Base-by-base conservation (phyloP, 202 grass and related monocot genomes). In the Setaria viridis region DNA sequence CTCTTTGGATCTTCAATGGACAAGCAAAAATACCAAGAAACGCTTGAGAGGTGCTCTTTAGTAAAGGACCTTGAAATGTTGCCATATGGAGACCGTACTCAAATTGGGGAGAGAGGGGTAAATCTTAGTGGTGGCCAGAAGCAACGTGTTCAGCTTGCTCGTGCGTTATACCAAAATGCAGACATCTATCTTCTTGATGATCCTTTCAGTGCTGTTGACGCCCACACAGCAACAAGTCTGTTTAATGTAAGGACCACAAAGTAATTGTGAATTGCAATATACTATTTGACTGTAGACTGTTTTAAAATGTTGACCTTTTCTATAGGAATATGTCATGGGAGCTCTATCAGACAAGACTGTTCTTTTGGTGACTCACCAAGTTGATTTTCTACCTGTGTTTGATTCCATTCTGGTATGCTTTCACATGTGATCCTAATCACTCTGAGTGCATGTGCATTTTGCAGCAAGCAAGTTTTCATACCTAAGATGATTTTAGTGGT, bases 101-200 rank as follows among this genome's bases (percentile, higher is more conserved):
- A 96, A 90, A 99, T 99, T 64, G 93, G 96, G 54, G 96, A 99
- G 80, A 92, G 96, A 91, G 96, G 96, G 15, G 58, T 95, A 72
- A 99, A 99, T 91, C 92, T 99, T 45, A 99, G 96, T 49, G 96
- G 96, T 30, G 96, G 96, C 17, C 96, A 99, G 87, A 99, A 99
- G 80, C 96, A 96, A 64, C 90, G 96, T 47, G 79, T 96, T 80
- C 96, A 99, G 83, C 84, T 96, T 78, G 96, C 96, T 82, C 93
- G 96, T 85, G 96, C 96, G 45, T 82, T 99, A 48, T 99, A 99
- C 76, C 88, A 93, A 82, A 86, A 96, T 87, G 88, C 93, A 32
- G 93, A 99, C 73, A 88, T 92, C 35, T 99, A 99, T 90, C 88
- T 99, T 51, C 90, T 99, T 72, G 96, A 99, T 81, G 91, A 99